Evolutionary conservation across 2,329 filamentous ascomycete genomes (phyloP), one percentile per base, ranked within the genome.

Genomic region (Botrytis paeoniae): DNA sequence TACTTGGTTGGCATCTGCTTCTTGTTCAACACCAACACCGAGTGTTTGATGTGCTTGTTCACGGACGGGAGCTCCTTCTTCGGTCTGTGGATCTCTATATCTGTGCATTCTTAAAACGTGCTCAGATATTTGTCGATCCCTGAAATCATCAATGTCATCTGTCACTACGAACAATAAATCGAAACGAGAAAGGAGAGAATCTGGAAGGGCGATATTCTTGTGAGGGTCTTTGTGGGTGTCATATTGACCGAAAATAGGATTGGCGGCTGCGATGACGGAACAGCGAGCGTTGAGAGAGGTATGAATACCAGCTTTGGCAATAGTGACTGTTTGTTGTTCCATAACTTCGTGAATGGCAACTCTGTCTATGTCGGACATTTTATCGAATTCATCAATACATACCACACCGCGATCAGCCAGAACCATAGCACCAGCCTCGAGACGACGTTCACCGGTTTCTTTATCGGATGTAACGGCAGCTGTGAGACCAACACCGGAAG

Each of bases 291-390:
- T 99, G 74, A 99, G 86, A 4, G 95, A 97, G 0, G 96, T 99
- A 83, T 99, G 96, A 74, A 99, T 99, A 76, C 96, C 96, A 1
- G 96, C 96, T 84, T 99, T 99, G 70, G 96, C 96, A 80, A 99
- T 99, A 22, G 96, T 99, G 74, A 99, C 96, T 0, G 96, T 99
- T 84, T 99, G 96, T 84, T 99, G 96, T 84, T 99, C 96, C 96
- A 99, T 99, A 77, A 99, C 96, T 93, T 99, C 96, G 88, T 99
- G 96, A 78, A 99, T 99, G 64, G 96, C 96, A 6, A 99, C 96
- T 81, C 96, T 91, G 83, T 99, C 96, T 73, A 98, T 92, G 81
- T 99, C 96, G 73, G 94, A 98, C 96, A 99, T 99, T 83, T 99
- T 99, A 85, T 99, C 96, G 78, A 99, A 99, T 80, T 99, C 96